Percentiles rank a stretch among this genome's conserved stretches.
These are phyloP conservation scores for Ramalina intermedia DNA, from an alignment of 495 filamentous ascomycete genomes.

Conservation along the genomic window DNA sequence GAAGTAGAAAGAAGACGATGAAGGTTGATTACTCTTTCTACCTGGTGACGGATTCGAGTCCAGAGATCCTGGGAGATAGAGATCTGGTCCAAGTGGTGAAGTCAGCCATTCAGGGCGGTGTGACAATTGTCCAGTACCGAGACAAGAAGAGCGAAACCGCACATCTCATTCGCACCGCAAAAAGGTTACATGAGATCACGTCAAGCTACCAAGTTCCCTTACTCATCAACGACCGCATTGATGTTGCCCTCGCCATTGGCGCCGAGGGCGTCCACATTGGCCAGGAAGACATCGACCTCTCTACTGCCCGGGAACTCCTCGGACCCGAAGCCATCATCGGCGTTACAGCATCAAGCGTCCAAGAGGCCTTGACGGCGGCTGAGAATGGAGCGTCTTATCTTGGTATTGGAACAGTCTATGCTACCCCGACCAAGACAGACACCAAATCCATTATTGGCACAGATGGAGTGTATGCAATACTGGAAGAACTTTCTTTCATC, in stretches of 20 bases:
- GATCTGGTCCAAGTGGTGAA: conserved; percentile 64
- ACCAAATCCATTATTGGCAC: conserved; percentile 73
- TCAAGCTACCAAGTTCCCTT: conserved; percentile 56
- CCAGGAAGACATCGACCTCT: conserved; percentile 78
- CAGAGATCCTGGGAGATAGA: conserved; percentile 54
- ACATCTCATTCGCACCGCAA: conserved; percentile 54
- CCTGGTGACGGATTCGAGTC: conserved; percentile 83
- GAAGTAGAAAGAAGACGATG: conserved; percentile 4
- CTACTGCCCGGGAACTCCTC: conserved; percentile 53
- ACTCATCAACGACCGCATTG: conserved; percentile 90
- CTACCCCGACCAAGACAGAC: conserved; percentile 66
- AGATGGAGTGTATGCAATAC: conserved; percentile 56
- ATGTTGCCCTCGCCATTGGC: conserved; percentile 72
- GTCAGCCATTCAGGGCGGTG: conserved; percentile 63
- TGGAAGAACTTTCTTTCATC: conserved; percentile 38
- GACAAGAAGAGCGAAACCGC: conserved; percentile 76
- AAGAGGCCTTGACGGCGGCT: conserved; percentile 53
- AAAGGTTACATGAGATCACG: conserved; percentile 55
- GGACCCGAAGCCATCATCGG: conserved; percentile 56
- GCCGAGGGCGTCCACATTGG: conserved; percentile 90
- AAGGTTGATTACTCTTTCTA: conserved; percentile 53
- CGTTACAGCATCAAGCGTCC: conserved; percentile 54
- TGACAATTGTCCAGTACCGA: conserved; percentile 77
- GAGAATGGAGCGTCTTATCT: conserved; percentile 71
- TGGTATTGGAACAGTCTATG: conserved; percentile 75